phyloP scores from a whole-genome alignment of 2,329 filamentous ascomycete species.

The Ascochyta fabae region DNA sequence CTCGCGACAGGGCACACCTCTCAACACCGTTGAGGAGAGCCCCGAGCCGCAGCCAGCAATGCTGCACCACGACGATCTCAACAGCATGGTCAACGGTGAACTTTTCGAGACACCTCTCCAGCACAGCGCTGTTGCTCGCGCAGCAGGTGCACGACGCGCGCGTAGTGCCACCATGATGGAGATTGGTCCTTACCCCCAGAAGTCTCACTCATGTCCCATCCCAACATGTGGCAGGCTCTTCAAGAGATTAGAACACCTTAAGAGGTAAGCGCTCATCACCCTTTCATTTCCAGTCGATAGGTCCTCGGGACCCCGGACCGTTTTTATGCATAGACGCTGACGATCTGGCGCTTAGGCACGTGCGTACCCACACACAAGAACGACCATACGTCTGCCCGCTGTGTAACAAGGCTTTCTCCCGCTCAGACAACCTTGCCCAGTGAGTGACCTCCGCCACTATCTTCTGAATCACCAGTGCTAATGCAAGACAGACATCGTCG shows the following conservation, averaged over 20 bases:
- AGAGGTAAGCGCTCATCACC: constrained; percentile 75
- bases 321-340: constrained; percentile 55
- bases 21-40: constrained; percentile 83
- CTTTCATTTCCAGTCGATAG: constrained; percentile 27
- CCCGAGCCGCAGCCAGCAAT: constrained; percentile 74
- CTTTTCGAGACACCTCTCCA: constrained; percentile 55
- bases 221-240: constrained; percentile 96
- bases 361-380: constrained; percentile 99
- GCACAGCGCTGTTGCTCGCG: constrained; percentile 65
- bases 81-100: constrained; percentile 50
- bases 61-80: constrained; percentile 73
- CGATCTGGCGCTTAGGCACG: constrained; percentile 73
- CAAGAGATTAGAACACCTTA: constrained; percentile 98
- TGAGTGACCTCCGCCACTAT: constrained; percentile 56
- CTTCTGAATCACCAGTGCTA: constrained; percentile 30
- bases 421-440: constrained; percentile 99
- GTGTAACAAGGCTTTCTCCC: constrained; percentile 98
- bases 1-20: constrained; percentile 89
- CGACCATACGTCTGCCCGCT: constrained; percentile 96
- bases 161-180: constrained; percentile 97
- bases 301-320: constrained; percentile 15
- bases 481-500: constrained; percentile 65
- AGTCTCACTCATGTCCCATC: constrained; percentile 99
- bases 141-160: constrained; percentile 75
- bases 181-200: constrained; percentile 93